Base-by-base conservation (phyloP, 768 basidiomycete genomes). In the Cantharellus anzutake region DNA sequence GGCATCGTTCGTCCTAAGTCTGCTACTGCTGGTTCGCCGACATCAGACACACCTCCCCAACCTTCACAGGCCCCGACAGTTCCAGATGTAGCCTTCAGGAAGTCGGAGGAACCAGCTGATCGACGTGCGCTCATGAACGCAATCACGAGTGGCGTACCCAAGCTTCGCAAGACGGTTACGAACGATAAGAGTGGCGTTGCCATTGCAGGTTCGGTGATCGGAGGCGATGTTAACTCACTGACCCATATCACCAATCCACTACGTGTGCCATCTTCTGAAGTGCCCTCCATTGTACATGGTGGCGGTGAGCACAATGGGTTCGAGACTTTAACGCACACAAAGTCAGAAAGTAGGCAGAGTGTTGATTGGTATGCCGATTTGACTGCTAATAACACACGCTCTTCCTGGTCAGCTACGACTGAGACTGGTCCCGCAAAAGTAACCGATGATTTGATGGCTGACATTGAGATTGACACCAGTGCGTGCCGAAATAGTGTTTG, bases 341-440 rank as follows among this genome's bases (percentile, higher is more conserved):
- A 29, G 20, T 71, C 75, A 41, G 76, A 71, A 59, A 78, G 84
- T 65, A 74, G 82, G 61, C 84, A 91, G 69, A 84, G 83, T 4
- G 84, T 94, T 2, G 92, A 90, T 66, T 98, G 93, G 93, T 91
- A 88, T 67, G 78, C 82, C 57, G 84, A 83, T 40, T 75, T 94
- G 7, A 91, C 93, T 7, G 85, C 84, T 42, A 83, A 94, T 71
- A 58, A 37, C 41, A 29, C 20, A 29, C 20, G 20, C 20, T 29
- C 62, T 35, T 41, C 64, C 38, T 64, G 64, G 11, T 34, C 81
- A 41, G 70, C 78, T 35, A 82, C 77, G 44, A 69, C 63, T 29
- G 44, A 48, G 44, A 48, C 44, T 48, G 20, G 20, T 11, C 56
- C 51, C 14, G 66, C 70, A 37, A 56, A 66, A 5, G 48, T 50